phyloP scores from a whole-genome alignment of 2,329 filamentous ascomycete genomes.

The Calonectria multiphialidica region DNA sequence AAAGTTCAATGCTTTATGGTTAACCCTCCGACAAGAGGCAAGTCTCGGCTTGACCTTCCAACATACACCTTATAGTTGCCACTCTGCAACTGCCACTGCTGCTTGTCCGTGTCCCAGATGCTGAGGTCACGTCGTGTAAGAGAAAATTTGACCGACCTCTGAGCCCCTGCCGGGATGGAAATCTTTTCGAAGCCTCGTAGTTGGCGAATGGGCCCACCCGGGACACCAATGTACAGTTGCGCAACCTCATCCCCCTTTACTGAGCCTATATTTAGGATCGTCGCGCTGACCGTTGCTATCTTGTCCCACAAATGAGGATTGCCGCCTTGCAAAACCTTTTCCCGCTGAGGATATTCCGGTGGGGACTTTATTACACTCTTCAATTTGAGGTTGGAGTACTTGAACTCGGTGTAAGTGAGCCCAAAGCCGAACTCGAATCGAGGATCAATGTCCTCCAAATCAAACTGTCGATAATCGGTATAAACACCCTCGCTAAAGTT shows the following conservation, averaged over 20 bases:
- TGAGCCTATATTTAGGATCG: background rate
- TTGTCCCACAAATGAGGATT: background rate
- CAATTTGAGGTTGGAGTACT: background rate
- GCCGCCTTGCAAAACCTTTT: background rate
- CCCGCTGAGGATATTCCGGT: background rate
- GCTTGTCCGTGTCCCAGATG: background rate
- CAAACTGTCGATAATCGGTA: slow-evolving; percentile 3
- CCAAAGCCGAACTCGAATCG: slow-evolving; percentile 3
- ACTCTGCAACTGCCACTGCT: background rate
- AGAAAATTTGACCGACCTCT: background rate
- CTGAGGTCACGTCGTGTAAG: background rate
- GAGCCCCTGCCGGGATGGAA: background rate
- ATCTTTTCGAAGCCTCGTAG: background rate
- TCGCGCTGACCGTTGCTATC: background rate
- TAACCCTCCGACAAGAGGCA: background rate
- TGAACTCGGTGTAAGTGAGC: slow-evolving; percentile 1
- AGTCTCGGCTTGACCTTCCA: background rate
- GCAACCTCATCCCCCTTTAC: background rate
- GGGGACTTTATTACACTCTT: background rate
- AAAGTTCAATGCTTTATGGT: too few relatives aligned
- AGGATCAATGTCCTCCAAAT: background rate
- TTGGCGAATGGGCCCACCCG: background rate
- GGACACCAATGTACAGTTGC: background rate
- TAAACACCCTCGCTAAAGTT: background rate
- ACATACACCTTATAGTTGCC: background rate